Conservation (phyloP, 148 eudicot genomes). For the Heliamphora exappendiculata region DNA sequence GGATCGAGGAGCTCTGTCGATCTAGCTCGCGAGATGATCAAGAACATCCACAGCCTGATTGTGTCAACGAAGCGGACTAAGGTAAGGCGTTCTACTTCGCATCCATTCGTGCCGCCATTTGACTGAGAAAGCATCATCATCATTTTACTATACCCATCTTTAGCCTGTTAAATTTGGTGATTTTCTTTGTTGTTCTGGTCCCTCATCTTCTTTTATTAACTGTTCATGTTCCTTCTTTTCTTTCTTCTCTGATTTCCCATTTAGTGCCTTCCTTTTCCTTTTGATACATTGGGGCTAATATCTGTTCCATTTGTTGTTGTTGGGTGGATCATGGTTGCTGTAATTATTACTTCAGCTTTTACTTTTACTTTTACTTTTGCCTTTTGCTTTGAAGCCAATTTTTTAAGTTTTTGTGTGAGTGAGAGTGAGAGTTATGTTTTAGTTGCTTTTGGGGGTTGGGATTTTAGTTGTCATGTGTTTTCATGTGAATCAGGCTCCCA, state of each 20-base stretch:
- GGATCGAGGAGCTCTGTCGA: too few relatives aligned
- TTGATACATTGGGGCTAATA: constrained; percentile 8
- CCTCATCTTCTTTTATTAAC: background rate
- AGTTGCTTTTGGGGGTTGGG: background rate
- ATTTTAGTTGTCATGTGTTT: too few relatives aligned
- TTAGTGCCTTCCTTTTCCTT: background rate
- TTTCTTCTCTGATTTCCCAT: background rate
- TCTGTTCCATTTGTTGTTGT: constrained; percentile 23
- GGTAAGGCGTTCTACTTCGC: too few relatives aligned
- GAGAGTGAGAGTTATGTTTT: background rate
- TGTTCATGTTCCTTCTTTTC: background rate
- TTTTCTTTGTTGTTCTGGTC: constrained; percentile 6
- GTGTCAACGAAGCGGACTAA: too few relatives aligned
- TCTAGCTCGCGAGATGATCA: too few relatives aligned
- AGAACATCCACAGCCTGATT: too few relatives aligned
- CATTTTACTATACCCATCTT: constrained; percentile 1
- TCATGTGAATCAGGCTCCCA: too few relatives aligned
- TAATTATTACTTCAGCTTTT: constrained; percentile 33
- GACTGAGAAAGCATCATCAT: background rate
- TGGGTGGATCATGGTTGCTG: constrained; percentile 32
- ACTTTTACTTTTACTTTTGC: constrained; percentile 22
- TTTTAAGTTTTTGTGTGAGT: background rate
- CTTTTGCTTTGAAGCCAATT: constrained; percentile 8
- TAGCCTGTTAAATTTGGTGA: background rate
- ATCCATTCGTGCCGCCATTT: too few relatives aligned